A percentile compares a stretch with the other conserved stretches of the same genome.
Conservation (phyloP, 441 rosid species). For the Croton laevigatus region DNA sequence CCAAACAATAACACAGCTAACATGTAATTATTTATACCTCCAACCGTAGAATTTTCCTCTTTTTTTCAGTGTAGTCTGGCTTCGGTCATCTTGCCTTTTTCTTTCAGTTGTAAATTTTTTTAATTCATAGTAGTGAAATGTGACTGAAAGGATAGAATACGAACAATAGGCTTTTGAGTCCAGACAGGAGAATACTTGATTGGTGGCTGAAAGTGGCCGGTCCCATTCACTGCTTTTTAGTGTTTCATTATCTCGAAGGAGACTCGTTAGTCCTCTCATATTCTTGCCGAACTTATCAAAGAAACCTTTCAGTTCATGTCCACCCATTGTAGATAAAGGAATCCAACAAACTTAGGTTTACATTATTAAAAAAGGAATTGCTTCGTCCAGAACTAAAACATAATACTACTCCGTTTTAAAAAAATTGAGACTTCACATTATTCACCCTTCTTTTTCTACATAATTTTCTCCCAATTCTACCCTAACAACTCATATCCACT, state of each 20-base stretch:
- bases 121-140: not conserved
- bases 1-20: slow-evolving; percentile 27
- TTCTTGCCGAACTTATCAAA: not conserved
- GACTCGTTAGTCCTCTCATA: not conserved
- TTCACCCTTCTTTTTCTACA: too few species aligned
- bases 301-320: not conserved
- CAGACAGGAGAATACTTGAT: not conserved
- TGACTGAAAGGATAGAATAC: slow-evolving; percentile 4
- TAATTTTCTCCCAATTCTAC: too few species aligned
- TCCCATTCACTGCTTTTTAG: not conserved
- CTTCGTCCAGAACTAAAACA: not conserved
- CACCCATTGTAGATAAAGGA: too few species aligned
- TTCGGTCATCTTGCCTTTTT: not conserved
- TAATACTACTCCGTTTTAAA: too few species aligned
- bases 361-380: not conserved
- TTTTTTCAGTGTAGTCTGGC: not conserved
- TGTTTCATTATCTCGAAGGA: not conserved
- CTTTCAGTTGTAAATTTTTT: not conserved
- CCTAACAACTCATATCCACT: too few species aligned
- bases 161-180: not conserved
- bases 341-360: not conserved
- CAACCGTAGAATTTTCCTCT: slow-evolving; percentile 14
- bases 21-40: slow-evolving; percentile 42
- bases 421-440: too few species aligned
- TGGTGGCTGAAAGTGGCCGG: not conserved